Evolutionary conservation across 768 basidiomycete species (phyloP), one percentile per base, ranked within the genome.

Genomic region (Lactarius akahatsu): DNA sequence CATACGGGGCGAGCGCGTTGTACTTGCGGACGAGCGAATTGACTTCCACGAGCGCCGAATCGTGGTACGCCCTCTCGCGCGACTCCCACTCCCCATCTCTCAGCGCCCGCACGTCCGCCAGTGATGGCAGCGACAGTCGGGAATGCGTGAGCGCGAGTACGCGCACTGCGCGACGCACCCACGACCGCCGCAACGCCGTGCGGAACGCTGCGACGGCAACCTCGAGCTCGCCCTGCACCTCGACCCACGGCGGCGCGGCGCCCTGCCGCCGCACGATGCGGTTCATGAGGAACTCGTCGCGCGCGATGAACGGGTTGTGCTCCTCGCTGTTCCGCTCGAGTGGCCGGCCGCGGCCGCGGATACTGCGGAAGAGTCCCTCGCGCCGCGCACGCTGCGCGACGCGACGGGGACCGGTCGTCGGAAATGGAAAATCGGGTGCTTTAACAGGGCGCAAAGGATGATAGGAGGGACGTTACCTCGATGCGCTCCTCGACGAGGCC

Each of bases 161-260:
- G n/a, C 91, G 85, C 41, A 91, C 77, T 4, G 85, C 86, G 16
- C 86, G 86, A n/a, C 90, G 85, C n/a, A 83, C 82, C 86, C 91
- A 96, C 1, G 88, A 85, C 60, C 85, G 80, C 18, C 80, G 81
- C 13, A 94, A 76, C 10, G 86, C 80, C 47, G 82, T 78, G 16
- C 92, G 86, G 76, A 94, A 94, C 2, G 83, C 78, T 6, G 72
- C 72, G 1, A 89, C 75, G 0, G 89, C 81, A 0, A 76, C 74
- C 45, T 94, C 92, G 26, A 94, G 81, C 68, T 91, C 90, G 63
- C 80, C 78, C 75, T 93, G 92, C 40, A 92, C 72, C 76, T 94
- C 92, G 1, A 94, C 87, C 92, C 93, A 95, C 4, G 91, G 89
- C 36, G 92, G 93, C 4, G 86, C 84, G 7, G 89, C 90, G n/a